phyloP scores from a whole-genome alignment of 176 grass and related monocot genomes.

The Triticum turgidum region DNA sequence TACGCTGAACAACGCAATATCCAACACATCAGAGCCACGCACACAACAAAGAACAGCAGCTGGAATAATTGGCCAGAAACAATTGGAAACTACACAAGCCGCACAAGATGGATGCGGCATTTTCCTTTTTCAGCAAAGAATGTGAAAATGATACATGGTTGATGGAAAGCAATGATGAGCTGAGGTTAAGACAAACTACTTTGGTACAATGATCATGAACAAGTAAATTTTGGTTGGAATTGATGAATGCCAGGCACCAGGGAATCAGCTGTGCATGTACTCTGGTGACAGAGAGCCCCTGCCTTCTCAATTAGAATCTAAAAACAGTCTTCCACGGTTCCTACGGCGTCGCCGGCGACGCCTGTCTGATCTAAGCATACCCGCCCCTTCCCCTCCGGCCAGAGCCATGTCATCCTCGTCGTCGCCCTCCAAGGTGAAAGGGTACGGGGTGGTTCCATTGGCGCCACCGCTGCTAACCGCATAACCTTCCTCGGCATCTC shows the following conservation, averaged over 20 bases:
- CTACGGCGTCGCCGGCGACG: constrained; percentile 44
- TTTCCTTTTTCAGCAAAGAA: constrained; percentile 57
- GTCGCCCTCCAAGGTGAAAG: constrained; percentile 45
- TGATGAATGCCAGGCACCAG: constrained; percentile 50
- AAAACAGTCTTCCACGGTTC: constrained; percentile 66
- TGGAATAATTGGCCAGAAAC: not conserved
- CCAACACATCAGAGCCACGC: not conserved
- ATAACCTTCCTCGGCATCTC: constrained; percentile 31
- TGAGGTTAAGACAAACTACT: constrained; percentile 48
- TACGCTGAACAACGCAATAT: not conserved
- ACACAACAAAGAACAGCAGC: not conserved
- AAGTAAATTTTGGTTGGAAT: constrained; percentile 55
- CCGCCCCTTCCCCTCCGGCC: constrained; percentile 20
- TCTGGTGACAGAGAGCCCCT: constrained; percentile 22
- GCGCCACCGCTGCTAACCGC: constrained; percentile 30
- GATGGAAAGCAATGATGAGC: constrained; percentile 49
- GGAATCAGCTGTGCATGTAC: constrained; percentile 41
- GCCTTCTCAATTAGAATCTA: constrained; percentile 51
- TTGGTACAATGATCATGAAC: constrained; percentile 70
- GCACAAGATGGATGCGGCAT: constrained; percentile 27
- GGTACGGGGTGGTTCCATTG: constrained; percentile 42
- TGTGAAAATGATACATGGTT: constrained; percentile 40
- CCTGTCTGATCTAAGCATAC: constrained; percentile 49
- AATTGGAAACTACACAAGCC: constrained; percentile 26
- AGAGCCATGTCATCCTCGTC: constrained; percentile 47